Evolutionary conservation across 129 eudicot genomes (phyloP).

Genomic region (Artemisia tridentata): DNA sequence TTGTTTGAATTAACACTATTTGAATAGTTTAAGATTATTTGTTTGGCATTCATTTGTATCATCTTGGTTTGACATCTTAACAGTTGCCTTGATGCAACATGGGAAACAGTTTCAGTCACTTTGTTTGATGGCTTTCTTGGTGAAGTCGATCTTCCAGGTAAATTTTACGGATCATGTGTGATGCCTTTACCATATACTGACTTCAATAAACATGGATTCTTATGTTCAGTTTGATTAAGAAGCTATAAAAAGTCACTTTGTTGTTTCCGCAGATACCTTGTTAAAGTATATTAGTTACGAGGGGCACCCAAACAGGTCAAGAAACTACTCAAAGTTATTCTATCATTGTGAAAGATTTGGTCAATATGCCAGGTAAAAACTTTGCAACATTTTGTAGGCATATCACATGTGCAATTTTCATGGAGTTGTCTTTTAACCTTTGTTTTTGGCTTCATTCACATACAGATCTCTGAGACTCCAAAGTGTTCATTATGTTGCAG

Average conservation of each 20-base stretch:
- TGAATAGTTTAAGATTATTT: slow-evolving; percentile 13
- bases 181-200: no score
- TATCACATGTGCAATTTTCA: neutral
- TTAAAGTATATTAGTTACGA: slow-evolving; percentile 41
- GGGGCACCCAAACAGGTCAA: slow-evolving; percentile 26
- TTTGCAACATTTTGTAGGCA: neutral
- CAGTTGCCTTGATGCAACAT: slow-evolving; percentile 83
- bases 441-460: neutral
- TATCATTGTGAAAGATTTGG: slow-evolving; percentile 79
- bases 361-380: slow-evolving; percentile 55
- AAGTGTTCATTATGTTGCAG: slow-evolving; percentile 55
- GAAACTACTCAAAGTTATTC: slow-evolving; percentile 51
- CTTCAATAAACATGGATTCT: no score
- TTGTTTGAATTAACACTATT: slow-evolving; percentile 17
- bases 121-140: slow-evolving; percentile 57
- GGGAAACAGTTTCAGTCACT: slow-evolving; percentile 66
- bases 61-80: slow-evolving; percentile 10
- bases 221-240: no score
- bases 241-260: no score
- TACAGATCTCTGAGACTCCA: slow-evolving; percentile 74
- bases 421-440: neutral
- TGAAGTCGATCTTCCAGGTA: slow-evolving; percentile 66
- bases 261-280: slow-evolving; percentile 46
- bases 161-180: neutral
- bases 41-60: neutral